A percentile compares a stretch with the other conserved stretches of the same genome.
These are phyloP conservation scores for Diaporthe citrichinensis DNA, from an alignment of 2,329 filamentous ascomycete species.

Conservation along the genomic window DNA sequence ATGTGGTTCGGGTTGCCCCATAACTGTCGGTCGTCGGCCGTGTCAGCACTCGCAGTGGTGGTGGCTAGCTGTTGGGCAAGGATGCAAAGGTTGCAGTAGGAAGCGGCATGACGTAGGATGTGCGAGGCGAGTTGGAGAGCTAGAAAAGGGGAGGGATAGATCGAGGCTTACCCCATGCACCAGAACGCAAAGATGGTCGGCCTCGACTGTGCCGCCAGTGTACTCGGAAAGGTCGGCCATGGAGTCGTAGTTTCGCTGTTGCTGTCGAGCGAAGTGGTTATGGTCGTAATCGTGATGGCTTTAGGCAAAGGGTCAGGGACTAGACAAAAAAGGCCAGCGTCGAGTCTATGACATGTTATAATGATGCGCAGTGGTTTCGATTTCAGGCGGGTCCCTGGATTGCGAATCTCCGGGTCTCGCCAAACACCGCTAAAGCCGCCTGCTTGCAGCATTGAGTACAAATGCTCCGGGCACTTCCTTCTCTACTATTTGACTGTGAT, in stretches of 20 bases:
- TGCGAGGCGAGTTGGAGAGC: conserved; percentile 30
- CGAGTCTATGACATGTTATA: conserved; percentile 24
- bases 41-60: conserved; percentile 36
- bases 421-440: conserved; percentile 35
- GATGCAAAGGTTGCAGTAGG: neutral
- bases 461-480: neutral
- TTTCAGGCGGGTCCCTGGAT: conserved; percentile 17
- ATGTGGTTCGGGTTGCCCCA: conserved; percentile 87
- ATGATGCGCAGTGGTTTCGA: conserved; percentile 25
- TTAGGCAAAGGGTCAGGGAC: conserved; percentile 53
- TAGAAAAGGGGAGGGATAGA: conserved; percentile 3
- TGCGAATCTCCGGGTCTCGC: conserved; percentile 31
- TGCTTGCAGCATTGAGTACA: neutral
- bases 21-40: conserved; percentile 59
- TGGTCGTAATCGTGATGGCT: conserved; percentile 40
- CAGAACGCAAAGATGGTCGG: conserved; percentile 82
- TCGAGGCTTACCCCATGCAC: conserved; percentile 77
- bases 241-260: conserved; percentile 40
- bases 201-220: conserved; percentile 65
- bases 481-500: neutral
- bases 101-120: conserved; percentile 26
- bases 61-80: neutral
- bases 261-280: neutral
- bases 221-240: conserved; percentile 57
- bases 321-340: conserved; percentile 51